A percentile compares a stretch with the other conserved stretches of the same genome.
phyloP scores from a whole-genome alignment of 805 yeast species.

The Clavispora vitiphila region DNA sequence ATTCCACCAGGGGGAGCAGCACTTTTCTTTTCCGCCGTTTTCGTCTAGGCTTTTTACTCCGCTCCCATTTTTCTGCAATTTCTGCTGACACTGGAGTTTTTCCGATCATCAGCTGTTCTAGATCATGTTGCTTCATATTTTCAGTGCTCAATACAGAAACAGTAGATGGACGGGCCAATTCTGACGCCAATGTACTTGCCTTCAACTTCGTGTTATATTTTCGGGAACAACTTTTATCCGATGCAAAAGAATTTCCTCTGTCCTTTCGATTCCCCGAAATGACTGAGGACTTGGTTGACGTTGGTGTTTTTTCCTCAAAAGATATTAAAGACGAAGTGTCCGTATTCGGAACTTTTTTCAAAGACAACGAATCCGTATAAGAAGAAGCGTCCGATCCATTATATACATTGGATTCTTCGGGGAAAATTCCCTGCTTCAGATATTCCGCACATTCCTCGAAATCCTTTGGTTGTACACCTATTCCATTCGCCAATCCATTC shows the following conservation, averaged over 20 bases:
- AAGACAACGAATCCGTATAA: neutral
- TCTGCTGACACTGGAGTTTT: neutral
- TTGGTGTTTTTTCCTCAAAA: no score
- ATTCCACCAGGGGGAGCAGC: conserved; percentile 9
- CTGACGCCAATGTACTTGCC: no score
- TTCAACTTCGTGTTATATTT: no score
- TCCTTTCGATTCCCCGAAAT: no score
- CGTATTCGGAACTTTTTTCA: neutral
- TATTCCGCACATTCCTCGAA: neutral
- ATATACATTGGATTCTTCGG: neutral
- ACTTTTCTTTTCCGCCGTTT: conserved; percentile 3
- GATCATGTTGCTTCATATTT: conserved; percentile 17
- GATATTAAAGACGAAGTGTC: neutral
- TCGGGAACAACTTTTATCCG: no score
- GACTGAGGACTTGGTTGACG: no score
- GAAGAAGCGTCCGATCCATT: neutral
- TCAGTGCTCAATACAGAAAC: conserved; percentile 8
- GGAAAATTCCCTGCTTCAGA: neutral
- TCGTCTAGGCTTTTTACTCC: conserved; percentile 1
- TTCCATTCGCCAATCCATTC: neutral
- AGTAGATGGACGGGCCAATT: no score
- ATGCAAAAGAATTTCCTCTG: no score
- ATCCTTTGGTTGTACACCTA: neutral
- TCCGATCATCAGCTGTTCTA: neutral
- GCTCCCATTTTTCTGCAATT: neutral